Conservation (phyloP, 345 rosid genomes). For the Gossypium anomalum region DNA sequence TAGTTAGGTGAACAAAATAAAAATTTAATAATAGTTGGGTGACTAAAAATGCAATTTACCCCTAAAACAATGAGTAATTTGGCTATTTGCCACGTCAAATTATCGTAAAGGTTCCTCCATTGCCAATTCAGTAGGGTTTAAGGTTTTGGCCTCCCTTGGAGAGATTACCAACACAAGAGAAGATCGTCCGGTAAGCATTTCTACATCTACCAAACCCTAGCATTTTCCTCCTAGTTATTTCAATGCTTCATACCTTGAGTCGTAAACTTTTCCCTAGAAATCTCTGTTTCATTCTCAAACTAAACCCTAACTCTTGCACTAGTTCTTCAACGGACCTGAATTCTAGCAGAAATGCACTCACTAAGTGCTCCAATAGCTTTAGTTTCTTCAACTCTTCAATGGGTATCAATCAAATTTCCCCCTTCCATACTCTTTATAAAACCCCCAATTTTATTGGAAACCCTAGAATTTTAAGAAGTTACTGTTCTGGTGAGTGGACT, state of each 20-base stretch:
- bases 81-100: not conserved
- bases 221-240: not conserved
- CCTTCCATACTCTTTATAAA: constrained; percentile 19
- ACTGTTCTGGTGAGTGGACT: constrained; percentile 65
- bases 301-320: constrained; percentile 26
- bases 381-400: constrained; percentile 17
- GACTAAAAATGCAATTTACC: too few relatives aligned
- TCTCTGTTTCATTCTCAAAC: constrained; percentile 31
- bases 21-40: too few relatives aligned
- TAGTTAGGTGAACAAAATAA: too few relatives aligned
- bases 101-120: not conserved
- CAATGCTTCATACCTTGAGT: constrained; percentile 13
- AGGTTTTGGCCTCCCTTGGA: not conserved
- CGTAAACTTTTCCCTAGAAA: constrained; percentile 32
- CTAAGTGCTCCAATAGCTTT: constrained; percentile 11
- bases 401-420: constrained; percentile 22
- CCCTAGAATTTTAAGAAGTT: constrained; percentile 31
- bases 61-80: too few relatives aligned
- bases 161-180: not conserved
- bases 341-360: constrained; percentile 14
- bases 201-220: not conserved
- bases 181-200: not conserved
- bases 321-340: constrained; percentile 21
- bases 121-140: not conserved
- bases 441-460: constrained; percentile 16